These are phyloP conservation scores for Kitagawia praeruptora DNA, from an alignment of 129 eudicot species.

Conservation along the genomic window DNA sequence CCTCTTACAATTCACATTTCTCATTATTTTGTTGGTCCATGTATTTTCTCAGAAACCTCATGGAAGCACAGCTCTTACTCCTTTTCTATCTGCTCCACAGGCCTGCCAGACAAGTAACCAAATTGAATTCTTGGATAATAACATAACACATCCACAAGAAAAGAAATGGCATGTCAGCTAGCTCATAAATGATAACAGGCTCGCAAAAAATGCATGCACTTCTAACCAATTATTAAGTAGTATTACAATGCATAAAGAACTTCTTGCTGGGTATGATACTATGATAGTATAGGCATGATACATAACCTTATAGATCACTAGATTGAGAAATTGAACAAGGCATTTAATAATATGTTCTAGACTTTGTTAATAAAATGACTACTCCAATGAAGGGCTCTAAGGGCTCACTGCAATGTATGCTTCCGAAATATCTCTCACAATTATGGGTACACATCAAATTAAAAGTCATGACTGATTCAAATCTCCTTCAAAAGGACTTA, in stretches of 20 bases:
- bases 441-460: background rate
- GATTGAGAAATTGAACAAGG: no score
- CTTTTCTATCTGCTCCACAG: slow-evolving; percentile 90
- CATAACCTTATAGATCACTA: no score
- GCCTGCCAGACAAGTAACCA: slow-evolving; percentile 38
- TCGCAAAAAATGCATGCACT: background rate
- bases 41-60: slow-evolving; percentile 19
- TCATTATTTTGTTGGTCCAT: slow-evolving; percentile 15
- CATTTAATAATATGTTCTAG: no score
- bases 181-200: background rate
- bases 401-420: background rate
- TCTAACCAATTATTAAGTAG: no score
- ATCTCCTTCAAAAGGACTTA: background rate
- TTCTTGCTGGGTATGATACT: no score
- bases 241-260: no score
- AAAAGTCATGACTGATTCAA: background rate
- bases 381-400: background rate
- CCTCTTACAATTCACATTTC: background rate
- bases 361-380: background rate
- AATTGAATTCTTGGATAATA: background rate
- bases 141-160: background rate
- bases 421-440: background rate
- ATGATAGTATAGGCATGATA: no score
- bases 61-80: slow-evolving; percentile 65
- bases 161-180: background rate